Base-by-base conservation (phyloP, 1,139 yeast species). In the Sugiyamaella neomexicana region DNA sequence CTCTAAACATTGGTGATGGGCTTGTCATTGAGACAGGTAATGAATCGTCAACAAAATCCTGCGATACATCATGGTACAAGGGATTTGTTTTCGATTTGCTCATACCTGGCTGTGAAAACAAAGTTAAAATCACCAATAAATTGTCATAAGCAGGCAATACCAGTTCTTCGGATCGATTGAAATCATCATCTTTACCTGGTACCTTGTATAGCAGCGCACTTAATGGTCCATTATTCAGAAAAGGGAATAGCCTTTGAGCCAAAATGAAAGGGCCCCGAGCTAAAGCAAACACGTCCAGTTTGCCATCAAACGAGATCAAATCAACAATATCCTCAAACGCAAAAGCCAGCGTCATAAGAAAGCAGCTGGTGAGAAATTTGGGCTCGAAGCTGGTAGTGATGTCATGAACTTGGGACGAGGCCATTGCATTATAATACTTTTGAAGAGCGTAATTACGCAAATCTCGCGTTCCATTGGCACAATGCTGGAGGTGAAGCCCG, bases 301-400 rank as follows among this genome's bases (percentile, higher is more conserved):
- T 55, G 36, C 51, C 55, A 20, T 36, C 48, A 32, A 52, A 32
- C 2, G 60, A 52, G 1, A 60, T 39, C 15, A 60, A 25, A 16
- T 64, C 64, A 16, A 62, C 40, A 16, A 50, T 38, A 32, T 60
- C 60, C 17, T 56, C 60, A 47, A 62, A 60, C 1, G 61, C 56
- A 52, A 60, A 61, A 1, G 63, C 60, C 48, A 61, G 46, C 54
- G 59, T 57, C 64, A 61, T 60, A 23, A 62, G 52, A 39, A 62
- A 60, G 32, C 60, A 54, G n/a, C 60, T 53, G 16, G 58, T 50
- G 4, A 59, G 53, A 31, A 62, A 59, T 40, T 55, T 50, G 2
- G 58, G 57, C 48, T 62, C 66, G 5, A 55, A 29, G 4, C 44
- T 39, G 7, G 43, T 44, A 2, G 57, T 34, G 29, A 48, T 36